These are phyloP conservation scores for Quercus phellos DNA, from an alignment of 331 rosid species.

Conservation along the genomic window DNA sequence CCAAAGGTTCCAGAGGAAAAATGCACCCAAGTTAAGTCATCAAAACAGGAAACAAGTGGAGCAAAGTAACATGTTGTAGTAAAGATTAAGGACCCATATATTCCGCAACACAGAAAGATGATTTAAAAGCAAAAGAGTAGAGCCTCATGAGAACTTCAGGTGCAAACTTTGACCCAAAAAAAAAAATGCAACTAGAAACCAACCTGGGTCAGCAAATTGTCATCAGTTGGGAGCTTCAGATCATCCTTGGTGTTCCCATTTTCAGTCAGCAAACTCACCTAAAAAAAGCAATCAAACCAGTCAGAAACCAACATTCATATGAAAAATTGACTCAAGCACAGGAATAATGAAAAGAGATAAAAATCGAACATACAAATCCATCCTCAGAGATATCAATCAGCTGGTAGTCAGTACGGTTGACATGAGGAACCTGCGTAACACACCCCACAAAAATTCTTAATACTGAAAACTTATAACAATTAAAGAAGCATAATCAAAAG, in stretches of 20 bases:
- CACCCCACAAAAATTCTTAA: not conserved
- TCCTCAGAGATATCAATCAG: slow-evolving; percentile 73
- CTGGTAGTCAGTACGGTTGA: slow-evolving; percentile 71
- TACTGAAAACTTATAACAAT: not conserved
- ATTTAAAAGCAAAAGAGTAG: not conserved
- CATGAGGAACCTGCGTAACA: slow-evolving; percentile 58
- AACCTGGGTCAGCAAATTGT: slow-evolving; percentile 54
- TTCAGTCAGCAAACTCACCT: slow-evolving; percentile 71
- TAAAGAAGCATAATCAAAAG: not conserved
- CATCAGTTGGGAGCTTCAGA: slow-evolving; percentile 71
- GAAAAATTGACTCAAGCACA: not conserved
- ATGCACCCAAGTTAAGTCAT: no score
- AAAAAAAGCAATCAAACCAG: not conserved
- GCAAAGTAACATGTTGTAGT: no score
- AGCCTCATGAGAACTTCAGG: not conserved
- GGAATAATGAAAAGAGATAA: not conserved
- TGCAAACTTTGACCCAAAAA: not conserved
- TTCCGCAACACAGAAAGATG: not conserved
- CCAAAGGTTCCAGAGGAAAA: not conserved
- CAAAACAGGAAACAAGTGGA: no score
- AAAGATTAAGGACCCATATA: no score
- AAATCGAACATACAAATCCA: slow-evolving; percentile 53
- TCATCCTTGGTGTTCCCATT: slow-evolving; percentile 76
- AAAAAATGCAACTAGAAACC: not conserved
- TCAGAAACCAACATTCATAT: not conserved